Evolutionary conservation across 1,284 basidiomycete species (phyloP), one percentile per base, ranked within the genome.

Genomic region (Cutaneotrichosporon dermatis): DNA sequence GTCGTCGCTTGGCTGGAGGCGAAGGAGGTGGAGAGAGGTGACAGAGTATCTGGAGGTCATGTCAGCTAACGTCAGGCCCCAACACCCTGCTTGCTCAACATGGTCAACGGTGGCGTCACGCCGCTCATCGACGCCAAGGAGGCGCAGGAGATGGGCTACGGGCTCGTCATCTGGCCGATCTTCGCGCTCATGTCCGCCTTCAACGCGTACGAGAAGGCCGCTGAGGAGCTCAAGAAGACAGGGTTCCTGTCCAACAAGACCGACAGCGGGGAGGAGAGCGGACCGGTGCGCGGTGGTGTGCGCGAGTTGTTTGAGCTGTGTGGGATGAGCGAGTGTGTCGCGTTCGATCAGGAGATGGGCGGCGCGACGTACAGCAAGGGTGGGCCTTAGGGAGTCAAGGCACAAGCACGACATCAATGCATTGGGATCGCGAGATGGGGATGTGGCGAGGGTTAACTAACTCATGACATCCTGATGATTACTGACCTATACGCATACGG

Each of bases 71-170:
- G 15, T 25, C 15, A 60, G 54, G 54, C 59, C 1, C 59, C 59
- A 3, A 60, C 55, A 7, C 59, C 59, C 80, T 82, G 87, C 48
- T 84, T 89, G 42, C 85, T 88, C 50, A 89, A 89, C 68, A 86
- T 88, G 41, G 88, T 89, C 61, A 87, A 86, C 6, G 87, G 87
- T 41, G 88, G 87, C 41, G 79, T 88, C 40, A 88, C 87, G 0
- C 88, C 88, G 4, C 85, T 85, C 11, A 87, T 88, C 71, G 88
- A 86, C 3, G 83, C 80, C 60, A 50, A 51, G 33, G 58, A 57
- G 50, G 55, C 57, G 8, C 44, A 49, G 13, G 13, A 12, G 6
- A 59, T 61, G 63, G 59, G 63, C 9, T 61, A 57, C 57, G 61
- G 59, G 44, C 45, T 61, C 11, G 63, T 59, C 46, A 64, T 64